These are phyloP conservation scores for Tagetes patula DNA, from an alignment of 129 eudicot species.

Conservation along the genomic window DNA sequence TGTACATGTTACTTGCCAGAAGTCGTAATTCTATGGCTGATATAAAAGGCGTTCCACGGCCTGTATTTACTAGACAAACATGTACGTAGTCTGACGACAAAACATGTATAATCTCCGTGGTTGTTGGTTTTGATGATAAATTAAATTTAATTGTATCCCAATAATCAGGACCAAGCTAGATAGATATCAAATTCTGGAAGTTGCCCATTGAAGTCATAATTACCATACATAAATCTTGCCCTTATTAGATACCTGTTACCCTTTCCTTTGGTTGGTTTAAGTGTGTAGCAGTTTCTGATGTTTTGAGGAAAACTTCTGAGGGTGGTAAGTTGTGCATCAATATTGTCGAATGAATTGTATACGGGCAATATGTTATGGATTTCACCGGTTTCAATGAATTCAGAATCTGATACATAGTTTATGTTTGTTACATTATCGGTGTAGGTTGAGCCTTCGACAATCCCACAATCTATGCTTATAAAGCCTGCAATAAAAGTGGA, in stretches of 20 bases:
- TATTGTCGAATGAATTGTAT: neutral
- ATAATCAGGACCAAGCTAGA: constrained; percentile 47
- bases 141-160: constrained; percentile 40
- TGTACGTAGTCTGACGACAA: constrained; percentile 37
- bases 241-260: constrained; percentile 40
- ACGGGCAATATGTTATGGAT: constrained; percentile 24
- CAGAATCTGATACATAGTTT: constrained; percentile 34
- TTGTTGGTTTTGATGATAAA: neutral
- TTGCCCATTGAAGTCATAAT: constrained; percentile 38
- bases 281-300: constrained; percentile 54
- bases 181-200: constrained; percentile 44
- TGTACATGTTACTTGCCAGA: constrained; percentile 31
- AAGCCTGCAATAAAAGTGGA: constrained; percentile 34
- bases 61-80: constrained; percentile 48
- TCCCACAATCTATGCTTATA: constrained; percentile 67
- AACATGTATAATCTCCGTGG: constrained; percentile 42
- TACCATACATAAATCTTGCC: constrained; percentile 51
- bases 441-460: constrained; percentile 30
- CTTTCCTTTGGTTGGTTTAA: constrained; percentile 43
- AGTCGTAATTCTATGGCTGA: constrained; percentile 48
- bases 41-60: constrained; percentile 49
- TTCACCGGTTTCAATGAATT: constrained; percentile 42
- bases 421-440: constrained; percentile 29
- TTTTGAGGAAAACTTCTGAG: constrained; percentile 60
- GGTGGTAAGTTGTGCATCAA: constrained; percentile 21